Conservation (phyloP, 306 rosid genomes). For the Comarum palustre region DNA sequence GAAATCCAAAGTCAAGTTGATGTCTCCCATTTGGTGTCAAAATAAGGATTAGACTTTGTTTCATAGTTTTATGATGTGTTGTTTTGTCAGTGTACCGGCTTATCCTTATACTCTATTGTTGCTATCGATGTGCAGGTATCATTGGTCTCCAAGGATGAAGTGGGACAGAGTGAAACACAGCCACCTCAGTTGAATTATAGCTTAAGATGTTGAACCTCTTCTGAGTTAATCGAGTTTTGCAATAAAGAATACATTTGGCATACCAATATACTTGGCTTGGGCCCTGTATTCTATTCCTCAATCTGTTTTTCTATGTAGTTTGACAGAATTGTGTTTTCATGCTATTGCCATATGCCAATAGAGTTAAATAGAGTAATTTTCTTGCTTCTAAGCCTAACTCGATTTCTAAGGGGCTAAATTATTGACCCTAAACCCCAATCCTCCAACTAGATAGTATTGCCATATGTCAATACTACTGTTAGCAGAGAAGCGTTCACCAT, state of each 20-base stretch:
- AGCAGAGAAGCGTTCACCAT: too few relatives aligned
- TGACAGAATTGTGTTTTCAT: neutral
- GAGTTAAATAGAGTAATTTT: neutral
- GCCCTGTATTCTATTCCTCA: neutral
- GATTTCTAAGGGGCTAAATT: neutral
- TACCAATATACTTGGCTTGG: slow-evolving; percentile 8
- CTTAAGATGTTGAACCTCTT: neutral
- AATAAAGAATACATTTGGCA: slow-evolving; percentile 18
- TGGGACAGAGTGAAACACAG: neutral
- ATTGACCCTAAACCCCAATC: too few relatives aligned
- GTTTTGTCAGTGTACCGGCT: neutral
- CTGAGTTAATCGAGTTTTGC: neutral
- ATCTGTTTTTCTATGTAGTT: neutral
- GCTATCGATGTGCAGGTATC: neutral
- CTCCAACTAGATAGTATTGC: too few relatives aligned
- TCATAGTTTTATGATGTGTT: neutral
- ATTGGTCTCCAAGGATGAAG: slow-evolving; percentile 85
- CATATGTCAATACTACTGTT: too few relatives aligned
- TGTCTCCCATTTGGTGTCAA: neutral
- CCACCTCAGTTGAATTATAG: slow-evolving; percentile 4
- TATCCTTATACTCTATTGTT: neutral
- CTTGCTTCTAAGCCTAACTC: neutral
- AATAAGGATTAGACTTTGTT: neutral
- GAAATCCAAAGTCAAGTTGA: neutral
- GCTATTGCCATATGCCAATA: neutral